Evolutionary conservation across 805 yeast species (phyloP), one percentile per base, ranked within the genome.

Genomic region (Blastobotrys terrestris): DNA sequence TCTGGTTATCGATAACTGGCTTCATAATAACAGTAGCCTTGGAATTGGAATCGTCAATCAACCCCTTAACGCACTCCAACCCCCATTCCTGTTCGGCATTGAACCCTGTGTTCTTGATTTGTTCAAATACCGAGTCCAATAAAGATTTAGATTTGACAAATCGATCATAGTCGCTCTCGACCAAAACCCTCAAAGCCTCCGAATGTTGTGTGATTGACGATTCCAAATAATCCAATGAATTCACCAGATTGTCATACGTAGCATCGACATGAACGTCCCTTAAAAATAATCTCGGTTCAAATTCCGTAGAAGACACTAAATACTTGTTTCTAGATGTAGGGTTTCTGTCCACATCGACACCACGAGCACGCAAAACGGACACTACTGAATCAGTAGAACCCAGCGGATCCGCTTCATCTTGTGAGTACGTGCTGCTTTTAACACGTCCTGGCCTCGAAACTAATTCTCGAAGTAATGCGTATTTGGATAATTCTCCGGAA

Each of bases 81-180:
- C 70, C 71, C 59, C 66, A 65, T 3, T 63, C 67, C 18, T 68
- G 55, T 3, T 58, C 53, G 16, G 55, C 59, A 35, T 59, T 60
- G 47, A 67, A 60, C 8, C 74, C 75, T 15, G 71, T 63, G n/a
- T 62, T 60, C 31, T 74, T 69, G 58, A 84, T 80, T 56, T 79
- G 82, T 18, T 67, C 70, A 55, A 81, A 77, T 2, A 84, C 81
- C 22, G 75, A 75, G 61, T 85, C 91, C 39, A 86, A 67, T 2
- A 79, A 72, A 20, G 84, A 78, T 61, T 86, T 86, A 22, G 83
- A 75, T 56, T 77, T 77, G 31, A 86, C 87, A 57, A 84, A 85
- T 58, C 77, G 74, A 51, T 79, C 77, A 58, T 81, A 84, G 61
- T 85, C 87, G 13, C 74, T 67, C 57, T 80, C 80, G 14, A 84